Percentiles rank a stretch among this genome's conserved stretches.
Conservation (phyloP, 2,329 filamentous ascomycete species). For the Colletotrichum musicola region DNA sequence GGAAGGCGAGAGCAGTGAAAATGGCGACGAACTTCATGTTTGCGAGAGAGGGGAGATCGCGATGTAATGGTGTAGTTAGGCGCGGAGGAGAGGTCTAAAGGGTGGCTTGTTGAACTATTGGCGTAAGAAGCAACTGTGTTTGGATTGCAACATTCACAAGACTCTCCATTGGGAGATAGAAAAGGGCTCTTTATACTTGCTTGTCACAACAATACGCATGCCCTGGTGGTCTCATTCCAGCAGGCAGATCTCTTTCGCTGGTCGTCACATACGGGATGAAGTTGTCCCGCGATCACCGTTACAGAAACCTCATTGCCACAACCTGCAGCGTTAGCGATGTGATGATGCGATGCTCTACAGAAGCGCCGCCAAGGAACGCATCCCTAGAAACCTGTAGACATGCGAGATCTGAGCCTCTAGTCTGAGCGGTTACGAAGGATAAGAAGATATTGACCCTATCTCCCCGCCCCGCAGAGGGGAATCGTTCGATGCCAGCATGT, state of each 20-base stretch:
- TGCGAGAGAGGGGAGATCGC: too few species aligned
- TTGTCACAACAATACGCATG: background rate
- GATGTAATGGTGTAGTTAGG: too few species aligned
- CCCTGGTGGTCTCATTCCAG: too few species aligned
- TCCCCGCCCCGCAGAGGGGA: background rate
- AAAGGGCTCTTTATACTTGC: background rate
- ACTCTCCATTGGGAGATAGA: background rate
- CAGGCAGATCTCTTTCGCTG: too few species aligned
- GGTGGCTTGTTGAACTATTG: background rate
- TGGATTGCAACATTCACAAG: background rate
- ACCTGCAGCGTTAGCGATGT: background rate
- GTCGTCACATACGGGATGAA: background rate
- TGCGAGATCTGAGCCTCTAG: background rate
- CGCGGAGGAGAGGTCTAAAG: background rate
- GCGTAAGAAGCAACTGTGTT: background rate
- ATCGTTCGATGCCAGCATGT: background rate
- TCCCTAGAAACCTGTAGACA: background rate
- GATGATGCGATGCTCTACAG: background rate
- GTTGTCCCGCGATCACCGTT: background rate
- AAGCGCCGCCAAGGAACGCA: background rate
- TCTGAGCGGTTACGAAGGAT: background rate
- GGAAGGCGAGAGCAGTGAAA: background rate
- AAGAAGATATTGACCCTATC: background rate
- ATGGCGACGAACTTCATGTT: background rate
- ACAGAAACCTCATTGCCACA: background rate